Conservation (phyloP, 1,284 basidiomycete species). For the Neotropicomus parvogracilis region DNA sequence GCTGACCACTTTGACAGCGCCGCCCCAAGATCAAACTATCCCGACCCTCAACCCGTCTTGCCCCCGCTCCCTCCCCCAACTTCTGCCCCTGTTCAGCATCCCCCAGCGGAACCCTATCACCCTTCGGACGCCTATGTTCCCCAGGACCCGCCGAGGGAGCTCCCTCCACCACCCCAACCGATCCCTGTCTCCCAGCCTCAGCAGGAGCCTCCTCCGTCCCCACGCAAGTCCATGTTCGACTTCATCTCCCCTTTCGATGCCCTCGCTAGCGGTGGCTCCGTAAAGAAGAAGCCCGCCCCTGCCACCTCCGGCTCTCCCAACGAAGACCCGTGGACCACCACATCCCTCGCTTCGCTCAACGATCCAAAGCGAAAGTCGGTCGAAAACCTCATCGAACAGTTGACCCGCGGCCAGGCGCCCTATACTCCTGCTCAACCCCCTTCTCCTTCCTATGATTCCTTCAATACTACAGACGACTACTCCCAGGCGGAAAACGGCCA, state of each 20-base stretch:
- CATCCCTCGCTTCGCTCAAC: conserved; percentile 34
- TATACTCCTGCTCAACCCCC: conserved; percentile 35
- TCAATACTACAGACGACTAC: conserved; percentile 44
- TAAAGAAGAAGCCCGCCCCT: conserved; percentile 63
- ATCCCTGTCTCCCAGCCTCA: conserved; percentile 30
- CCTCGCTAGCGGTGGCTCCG: conserved; percentile 42
- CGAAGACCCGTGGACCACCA: conserved; percentile 55
- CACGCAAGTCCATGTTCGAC: conserved; percentile 76
- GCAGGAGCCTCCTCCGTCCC: conserved; percentile 58
- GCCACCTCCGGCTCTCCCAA: conserved; percentile 40
- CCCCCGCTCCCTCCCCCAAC: conserved; percentile 38
- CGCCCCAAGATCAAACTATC: conserved; percentile 51
- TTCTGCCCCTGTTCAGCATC: conserved; percentile 41
- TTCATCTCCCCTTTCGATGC: conserved; percentile 81
- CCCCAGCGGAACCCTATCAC: conserved; percentile 29
- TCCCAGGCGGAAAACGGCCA: conserved; percentile 44
- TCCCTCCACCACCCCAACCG: conserved; percentile 33
- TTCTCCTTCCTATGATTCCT: conserved; percentile 41
- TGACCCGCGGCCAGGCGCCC: conserved; percentile 53
- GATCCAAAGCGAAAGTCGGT: conserved; percentile 77
- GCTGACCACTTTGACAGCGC: conserved; percentile 38
- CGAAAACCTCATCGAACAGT: conserved; percentile 70
- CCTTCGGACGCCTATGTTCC: conserved; percentile 43
- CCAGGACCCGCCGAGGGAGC: conserved; percentile 42
- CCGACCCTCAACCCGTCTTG: conserved; percentile 41